Conservation (phyloP, 345 rosid genomes). For the Moricandia arvensis region DNA sequence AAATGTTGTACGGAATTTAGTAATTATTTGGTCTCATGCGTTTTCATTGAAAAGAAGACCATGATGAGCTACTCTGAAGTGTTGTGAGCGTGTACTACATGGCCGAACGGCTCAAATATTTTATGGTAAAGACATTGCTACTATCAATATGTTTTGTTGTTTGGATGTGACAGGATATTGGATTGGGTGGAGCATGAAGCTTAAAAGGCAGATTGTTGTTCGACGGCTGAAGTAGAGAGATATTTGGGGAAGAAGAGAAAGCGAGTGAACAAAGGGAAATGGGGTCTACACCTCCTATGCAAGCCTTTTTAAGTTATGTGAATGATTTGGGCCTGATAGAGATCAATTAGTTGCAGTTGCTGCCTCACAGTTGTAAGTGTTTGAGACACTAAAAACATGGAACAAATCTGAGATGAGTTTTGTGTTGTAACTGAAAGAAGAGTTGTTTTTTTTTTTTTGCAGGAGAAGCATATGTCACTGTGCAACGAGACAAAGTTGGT, state of each 20-base stretch:
- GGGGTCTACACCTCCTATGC: no score
- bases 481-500: no score
- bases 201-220: conserved; percentile 51
- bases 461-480: no score
- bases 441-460: conserved; percentile 32
- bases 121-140: background rate
- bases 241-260: background rate
- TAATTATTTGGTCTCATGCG: no score
- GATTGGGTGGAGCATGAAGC: conserved; percentile 63
- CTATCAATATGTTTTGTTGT: background rate
- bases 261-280: no score
- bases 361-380: conserved; percentile 74
- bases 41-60: background rate
- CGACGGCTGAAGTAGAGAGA: background rate
- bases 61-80: background rate
- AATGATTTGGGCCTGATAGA: no score
- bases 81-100: no score
- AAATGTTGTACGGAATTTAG: no score
- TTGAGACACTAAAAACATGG: background rate
- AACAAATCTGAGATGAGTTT: background rate
- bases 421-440: conserved; percentile 10
- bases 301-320: no score
- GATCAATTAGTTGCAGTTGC: conserved; percentile 59
- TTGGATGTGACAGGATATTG: conserved; percentile 13
- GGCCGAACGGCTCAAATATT: no score